Base-by-base conservation (phyloP, 73 alveolate genomes). In the Loxodes magnus region DNA sequence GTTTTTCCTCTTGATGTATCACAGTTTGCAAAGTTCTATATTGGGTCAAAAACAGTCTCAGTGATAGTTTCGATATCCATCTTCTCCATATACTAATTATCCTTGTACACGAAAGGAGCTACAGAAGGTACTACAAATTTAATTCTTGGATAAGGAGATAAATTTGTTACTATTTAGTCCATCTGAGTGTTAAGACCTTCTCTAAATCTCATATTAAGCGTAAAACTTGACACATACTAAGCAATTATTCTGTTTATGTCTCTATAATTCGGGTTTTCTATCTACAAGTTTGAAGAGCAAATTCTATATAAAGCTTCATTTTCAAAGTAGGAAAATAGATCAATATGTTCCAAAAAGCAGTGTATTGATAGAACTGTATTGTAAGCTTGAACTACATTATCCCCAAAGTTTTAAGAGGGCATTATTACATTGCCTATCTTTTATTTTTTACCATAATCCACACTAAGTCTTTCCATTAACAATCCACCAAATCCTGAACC, bases 321-420 rank as follows among this genome's bases (percentile, higher is more conserved):
- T 60, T 79, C 93, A 54, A 65, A 34, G 57, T 66, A 65, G 41
- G 53, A 62, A 57, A 56, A 72, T 52, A 61, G 79, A 35, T 74
- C 88, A 23, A 84, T 50, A 61, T 73, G 57, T 57, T 79, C 88
- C 86, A 93, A 34, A 93, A 87, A 76, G 90, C 94, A 67, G 82
- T 87, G 53, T 70, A 60, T 27, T 17, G 59, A 30, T 78, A 66
- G 65, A 39, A 39, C 21, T 0, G 21, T 30, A 72, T 93, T 93
- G 83, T 93, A 93, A 39, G 99, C 98, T 67, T 92, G 97, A 7
- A 84, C 92, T 69, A 87, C 95, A 16, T 86, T 65, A 57, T 79
- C 88, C 3, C 90, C 87, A 67, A 84, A 93, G 63, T 81, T 39
- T 35, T 95, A 95, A 30, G 97, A 85, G 35, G 97, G 97, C 72